Evolutionary conservation across 2,329 filamentous ascomycete species (phyloP).

Genomic region (Alternaria sp.): DNA sequence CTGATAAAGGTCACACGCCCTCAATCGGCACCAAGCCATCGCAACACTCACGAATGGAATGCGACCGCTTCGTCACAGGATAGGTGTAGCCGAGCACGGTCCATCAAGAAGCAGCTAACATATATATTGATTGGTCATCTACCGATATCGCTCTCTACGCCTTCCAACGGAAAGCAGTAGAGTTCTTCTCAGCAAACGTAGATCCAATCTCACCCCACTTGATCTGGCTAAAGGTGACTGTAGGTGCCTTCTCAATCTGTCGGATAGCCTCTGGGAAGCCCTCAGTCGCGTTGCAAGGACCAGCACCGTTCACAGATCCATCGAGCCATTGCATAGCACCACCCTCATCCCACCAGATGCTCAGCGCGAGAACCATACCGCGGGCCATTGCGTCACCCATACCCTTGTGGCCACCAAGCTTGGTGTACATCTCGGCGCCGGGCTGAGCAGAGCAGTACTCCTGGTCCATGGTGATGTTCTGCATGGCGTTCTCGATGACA

Average conservation of each 20-base stretch:
- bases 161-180: constrained; percentile 19
- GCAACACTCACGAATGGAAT: neutral
- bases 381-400: constrained; percentile 59
- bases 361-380: constrained; percentile 64
- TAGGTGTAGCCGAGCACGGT: neutral
- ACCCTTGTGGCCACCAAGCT: constrained; percentile 54
- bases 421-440: constrained; percentile 41
- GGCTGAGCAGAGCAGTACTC: constrained; percentile 39
- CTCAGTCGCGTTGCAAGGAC: constrained; percentile 64
- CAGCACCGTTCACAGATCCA: constrained; percentile 52
- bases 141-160: constrained; percentile 18
- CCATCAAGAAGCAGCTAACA: neutral
- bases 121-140: neutral
- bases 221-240: constrained; percentile 66
- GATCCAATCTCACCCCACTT: constrained; percentile 69
- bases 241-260: constrained; percentile 58
- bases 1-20: neutral
- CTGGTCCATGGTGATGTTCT: constrained; percentile 45
- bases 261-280: constrained; percentile 62
- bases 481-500: constrained; percentile 65
- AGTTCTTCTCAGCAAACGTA: constrained; percentile 52
- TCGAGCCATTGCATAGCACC: constrained; percentile 69
- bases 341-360: constrained; percentile 65
- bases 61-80: neutral
- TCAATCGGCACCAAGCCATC: no score